These are phyloP conservation scores for Daedaleopsis sinensis DNA, from an alignment of 768 basidiomycete genomes.

Conservation along the genomic window DNA sequence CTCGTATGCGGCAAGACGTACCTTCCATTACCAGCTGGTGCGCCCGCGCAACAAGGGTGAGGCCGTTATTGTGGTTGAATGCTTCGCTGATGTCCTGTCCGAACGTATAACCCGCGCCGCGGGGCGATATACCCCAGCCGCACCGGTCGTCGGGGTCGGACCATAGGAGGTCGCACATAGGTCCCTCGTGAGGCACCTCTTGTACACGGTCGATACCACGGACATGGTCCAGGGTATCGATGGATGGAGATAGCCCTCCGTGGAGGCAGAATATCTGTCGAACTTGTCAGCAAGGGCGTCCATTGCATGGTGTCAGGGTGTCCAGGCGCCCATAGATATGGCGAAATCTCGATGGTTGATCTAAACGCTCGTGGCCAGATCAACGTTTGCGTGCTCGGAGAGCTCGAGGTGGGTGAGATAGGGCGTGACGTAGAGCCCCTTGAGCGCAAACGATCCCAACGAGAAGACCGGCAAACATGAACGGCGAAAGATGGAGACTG, in stretches of 20 bases:
- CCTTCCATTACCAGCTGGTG: conserved; percentile 98
- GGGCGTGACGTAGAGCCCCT: too few relatives aligned
- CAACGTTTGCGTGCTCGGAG: neutral
- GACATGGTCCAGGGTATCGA: conserved; percentile 99
- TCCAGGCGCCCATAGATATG: conserved; percentile 8
- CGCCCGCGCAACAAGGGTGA: conserved; percentile 92
- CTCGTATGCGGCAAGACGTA: conserved; percentile 38
- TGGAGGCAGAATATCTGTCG: conserved; percentile 96
- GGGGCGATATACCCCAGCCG: conserved; percentile 99
- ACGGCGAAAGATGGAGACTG: neutral
- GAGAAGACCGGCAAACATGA: neutral
- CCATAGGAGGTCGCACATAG: conserved; percentile 99
- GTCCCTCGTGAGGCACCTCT: conserved; percentile 99
- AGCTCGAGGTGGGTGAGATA: neutral
- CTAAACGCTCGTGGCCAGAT: neutral
- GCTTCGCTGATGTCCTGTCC: conserved; percentile 99
- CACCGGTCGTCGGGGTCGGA: conserved; percentile 99
- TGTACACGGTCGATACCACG: conserved; percentile 98
- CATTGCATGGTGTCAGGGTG: neutral
- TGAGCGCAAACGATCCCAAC: too few relatives aligned
- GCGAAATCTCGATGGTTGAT: neutral
- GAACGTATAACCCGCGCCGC: conserved; percentile 98
- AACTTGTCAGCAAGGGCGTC: neutral
- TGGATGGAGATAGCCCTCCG: conserved; percentile 96
- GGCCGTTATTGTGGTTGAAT: conserved; percentile 98